A percentile compares a stretch with the other conserved stretches of the same genome.
These are phyloP conservation scores for Bolboschoenus planiculmis DNA, from an alignment of 176 grass and related monocot species.

Conservation along the genomic window DNA sequence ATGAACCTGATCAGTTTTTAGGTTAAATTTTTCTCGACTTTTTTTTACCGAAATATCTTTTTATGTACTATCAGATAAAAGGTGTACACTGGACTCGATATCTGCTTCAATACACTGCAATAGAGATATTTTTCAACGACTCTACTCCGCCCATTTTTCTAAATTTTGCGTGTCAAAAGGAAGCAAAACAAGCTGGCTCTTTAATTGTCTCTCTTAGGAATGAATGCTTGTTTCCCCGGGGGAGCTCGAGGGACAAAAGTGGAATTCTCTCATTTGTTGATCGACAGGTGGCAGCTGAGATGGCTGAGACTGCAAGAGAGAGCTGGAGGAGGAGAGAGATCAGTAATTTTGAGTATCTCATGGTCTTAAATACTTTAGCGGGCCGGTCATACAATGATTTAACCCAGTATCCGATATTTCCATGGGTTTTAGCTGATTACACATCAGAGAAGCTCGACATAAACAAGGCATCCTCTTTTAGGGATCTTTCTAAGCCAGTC, in stretches of 20 bases:
- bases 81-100: conserved; percentile 93
- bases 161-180: conserved; percentile 90
- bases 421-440: conserved; percentile 95
- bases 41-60: conserved; percentile 11
- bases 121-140: conserved; percentile 90
- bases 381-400: conserved; percentile 96
- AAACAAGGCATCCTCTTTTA: conserved; percentile 87
- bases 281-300: conserved; percentile 72
- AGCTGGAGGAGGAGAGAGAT: conserved; percentile 96
- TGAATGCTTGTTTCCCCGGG: conserved; percentile 85
- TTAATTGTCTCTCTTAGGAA: conserved; percentile 85
- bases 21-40: conserved; percentile 11
- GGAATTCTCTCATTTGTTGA: conserved; percentile 85
- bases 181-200: conserved; percentile 80
- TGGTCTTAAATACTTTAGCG: conserved; percentile 90
- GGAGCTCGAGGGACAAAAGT: conserved; percentile 70
- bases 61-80: conserved; percentile 66
- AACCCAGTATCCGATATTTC: conserved; percentile 93
- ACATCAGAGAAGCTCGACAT: conserved; percentile 92
- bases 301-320: conserved; percentile 86
- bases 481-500: conserved; percentile 91
- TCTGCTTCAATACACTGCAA: conserved; percentile 84
- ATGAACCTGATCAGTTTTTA: neutral
- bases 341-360: conserved; percentile 95
- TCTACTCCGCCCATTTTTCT: conserved; percentile 80